Conservation (phyloP, 164 flowering plant species). For the Echeveria elegans region DNA sequence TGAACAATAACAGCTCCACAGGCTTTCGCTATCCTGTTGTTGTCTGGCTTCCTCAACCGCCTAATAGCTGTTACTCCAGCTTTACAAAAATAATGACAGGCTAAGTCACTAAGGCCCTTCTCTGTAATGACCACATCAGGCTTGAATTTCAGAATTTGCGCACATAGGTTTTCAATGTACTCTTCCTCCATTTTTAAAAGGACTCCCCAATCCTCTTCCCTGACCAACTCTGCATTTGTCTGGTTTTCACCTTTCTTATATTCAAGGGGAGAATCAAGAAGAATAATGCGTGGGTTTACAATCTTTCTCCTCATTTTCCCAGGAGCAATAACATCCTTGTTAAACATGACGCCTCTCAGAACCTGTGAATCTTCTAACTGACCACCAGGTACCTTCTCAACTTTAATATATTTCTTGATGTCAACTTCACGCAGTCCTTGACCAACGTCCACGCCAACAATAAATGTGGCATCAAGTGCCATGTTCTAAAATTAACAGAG, state of each 20-base stretch:
- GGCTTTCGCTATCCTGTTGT: conserved; percentile 93
- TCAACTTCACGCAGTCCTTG: conserved; percentile 89
- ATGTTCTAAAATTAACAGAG: conserved; percentile 45
- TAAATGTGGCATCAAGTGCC: conserved; percentile 86
- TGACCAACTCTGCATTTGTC: conserved; percentile 88
- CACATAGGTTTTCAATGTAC: conserved; percentile 63
- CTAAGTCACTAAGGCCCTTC: conserved; percentile 92
- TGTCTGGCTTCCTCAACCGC: conserved; percentile 86
- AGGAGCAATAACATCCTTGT: conserved; percentile 92
- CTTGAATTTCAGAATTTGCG: conserved; percentile 74
- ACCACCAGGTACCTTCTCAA: conserved; percentile 95
- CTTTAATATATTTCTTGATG: conserved; percentile 85
- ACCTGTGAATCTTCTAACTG: conserved; percentile 89
- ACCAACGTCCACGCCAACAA: conserved; percentile 86
- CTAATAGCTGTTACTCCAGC: conserved; percentile 96
- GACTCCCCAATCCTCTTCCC: conserved; percentile 89
- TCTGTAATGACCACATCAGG: conserved; percentile 94
- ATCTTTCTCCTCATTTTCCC: conserved; percentile 97
- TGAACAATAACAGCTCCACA: conserved; percentile 91
- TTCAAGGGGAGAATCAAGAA: conserved; percentile 88
- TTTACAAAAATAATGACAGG: conserved; percentile 86
- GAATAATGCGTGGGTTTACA: conserved; percentile 78
- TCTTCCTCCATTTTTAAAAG: conserved; percentile 89
- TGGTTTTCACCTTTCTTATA: conserved; percentile 98
- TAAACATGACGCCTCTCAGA: conserved; percentile 87